These are phyloP conservation scores for Nannochloropsis gaditana DNA, from an alignment of 108 stramenopile genomes.

Conservation along the genomic window DNA sequence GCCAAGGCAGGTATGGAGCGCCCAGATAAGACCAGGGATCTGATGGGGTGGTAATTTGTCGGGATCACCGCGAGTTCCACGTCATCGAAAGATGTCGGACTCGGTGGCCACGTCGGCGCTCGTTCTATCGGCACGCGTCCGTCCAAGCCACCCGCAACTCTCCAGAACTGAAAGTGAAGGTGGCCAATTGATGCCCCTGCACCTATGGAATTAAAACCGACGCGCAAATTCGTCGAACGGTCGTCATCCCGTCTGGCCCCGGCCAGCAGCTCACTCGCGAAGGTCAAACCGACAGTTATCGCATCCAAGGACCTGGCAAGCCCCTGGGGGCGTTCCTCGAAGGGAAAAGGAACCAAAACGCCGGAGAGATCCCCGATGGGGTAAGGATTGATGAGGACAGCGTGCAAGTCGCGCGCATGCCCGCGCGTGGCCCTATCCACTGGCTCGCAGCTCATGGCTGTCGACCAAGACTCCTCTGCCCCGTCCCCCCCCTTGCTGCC, in stretches of 20 bases:
- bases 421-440: not conserved
- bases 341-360: not conserved
- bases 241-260: not conserved
- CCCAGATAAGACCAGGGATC: not conserved
- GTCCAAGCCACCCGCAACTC: not conserved
- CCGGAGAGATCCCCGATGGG: not conserved
- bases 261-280: not conserved
- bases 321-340: not conserved
- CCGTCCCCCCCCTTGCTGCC: not conserved
- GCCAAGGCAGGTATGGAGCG: not conserved
- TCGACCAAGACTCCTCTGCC: not conserved
- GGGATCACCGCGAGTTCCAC: not conserved
- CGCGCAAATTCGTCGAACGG: not conserved
- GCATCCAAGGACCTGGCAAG: not conserved
- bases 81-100: not conserved
- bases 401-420: not conserved
- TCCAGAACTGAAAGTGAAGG: conserved; percentile 20
- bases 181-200: not conserved
- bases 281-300: not conserved
- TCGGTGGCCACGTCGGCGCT: not conserved
- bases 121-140: not conserved
- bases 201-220: not conserved
- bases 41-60: not conserved
- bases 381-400: not conserved
- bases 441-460: not conserved